Percentiles rank a stretch among this genome's conserved stretches.
Conservation (phyloP, 2,329 filamentous ascomycete genomes). For the Trichoderma citrinoviride region DNA sequence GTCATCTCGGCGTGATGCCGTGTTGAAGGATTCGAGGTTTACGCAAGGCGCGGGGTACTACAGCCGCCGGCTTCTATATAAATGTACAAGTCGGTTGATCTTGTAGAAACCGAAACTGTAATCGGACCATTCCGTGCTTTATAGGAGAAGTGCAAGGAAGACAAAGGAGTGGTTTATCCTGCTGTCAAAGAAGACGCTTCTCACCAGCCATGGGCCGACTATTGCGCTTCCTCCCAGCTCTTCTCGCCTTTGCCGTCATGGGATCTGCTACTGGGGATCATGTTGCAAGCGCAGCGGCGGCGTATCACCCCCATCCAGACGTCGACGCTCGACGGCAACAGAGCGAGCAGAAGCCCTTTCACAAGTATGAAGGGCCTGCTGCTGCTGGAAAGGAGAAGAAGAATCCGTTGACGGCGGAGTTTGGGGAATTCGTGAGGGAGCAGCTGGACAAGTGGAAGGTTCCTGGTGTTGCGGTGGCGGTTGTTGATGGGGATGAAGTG, state of each 20-base stretch:
- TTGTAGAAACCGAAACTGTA: too few relatives aligned
- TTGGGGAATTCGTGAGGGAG: constrained; percentile 13
- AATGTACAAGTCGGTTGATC: background rate
- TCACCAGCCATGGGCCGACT: background rate
- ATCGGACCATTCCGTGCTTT: too few relatives aligned
- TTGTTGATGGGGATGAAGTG: constrained; percentile 30
- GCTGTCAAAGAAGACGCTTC: too few relatives aligned
- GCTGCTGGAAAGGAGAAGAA: background rate
- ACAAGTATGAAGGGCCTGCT: background rate
- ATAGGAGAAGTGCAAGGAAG: background rate
- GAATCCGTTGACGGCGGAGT: constrained; percentile 17
- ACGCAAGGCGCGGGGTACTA: constrained; percentile 9
- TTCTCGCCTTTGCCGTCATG: background rate
- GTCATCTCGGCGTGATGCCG: background rate
- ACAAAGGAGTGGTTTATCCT: too few relatives aligned
- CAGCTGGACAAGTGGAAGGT: constrained; percentile 21
- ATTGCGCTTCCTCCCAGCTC: background rate
- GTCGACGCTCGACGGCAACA: background rate
- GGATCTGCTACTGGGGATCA: background rate
- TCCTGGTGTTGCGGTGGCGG: constrained; percentile 35
- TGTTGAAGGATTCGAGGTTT: background rate
- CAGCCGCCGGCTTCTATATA: background rate
- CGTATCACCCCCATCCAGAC: background rate
- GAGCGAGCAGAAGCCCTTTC: constrained; percentile 4
- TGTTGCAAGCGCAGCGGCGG: background rate